phyloP scores from a whole-genome alignment of 345 rosid genomes.

The Eucalyptus marginata region DNA sequence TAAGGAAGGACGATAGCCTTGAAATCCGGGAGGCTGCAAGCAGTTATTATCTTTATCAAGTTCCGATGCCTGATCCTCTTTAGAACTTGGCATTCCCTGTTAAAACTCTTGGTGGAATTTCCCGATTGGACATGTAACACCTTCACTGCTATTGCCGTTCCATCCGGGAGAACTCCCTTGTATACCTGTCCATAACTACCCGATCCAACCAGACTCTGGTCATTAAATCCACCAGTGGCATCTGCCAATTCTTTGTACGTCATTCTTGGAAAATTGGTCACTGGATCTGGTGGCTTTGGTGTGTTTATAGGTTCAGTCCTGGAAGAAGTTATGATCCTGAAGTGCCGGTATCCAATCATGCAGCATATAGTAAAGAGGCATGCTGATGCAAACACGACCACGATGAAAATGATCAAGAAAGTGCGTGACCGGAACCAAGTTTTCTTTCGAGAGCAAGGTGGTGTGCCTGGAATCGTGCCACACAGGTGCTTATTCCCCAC shows the following conservation, averaged over 20 bases:
- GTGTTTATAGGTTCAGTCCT: not conserved
- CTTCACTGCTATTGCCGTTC: constrained; percentile 34
- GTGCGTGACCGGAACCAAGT: constrained; percentile 10
- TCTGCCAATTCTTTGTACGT: constrained; percentile 36
- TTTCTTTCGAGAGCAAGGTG: constrained; percentile 7
- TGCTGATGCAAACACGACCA: constrained; percentile 8
- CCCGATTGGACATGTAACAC: constrained; percentile 32
- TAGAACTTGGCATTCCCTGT: constrained; percentile 46
- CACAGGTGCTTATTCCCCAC: constrained; percentile 29
- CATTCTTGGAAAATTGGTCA: constrained; percentile 33
- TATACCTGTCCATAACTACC: constrained; percentile 42
- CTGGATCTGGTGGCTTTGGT: constrained; percentile 5
- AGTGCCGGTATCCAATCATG: constrained; percentile 2
- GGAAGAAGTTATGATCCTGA: constrained; percentile 11
- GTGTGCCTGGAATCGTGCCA: constrained; percentile 7
- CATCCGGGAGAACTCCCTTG: constrained; percentile 37
- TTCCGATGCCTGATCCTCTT: constrained; percentile 49
- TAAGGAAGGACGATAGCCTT: constrained; percentile 52
- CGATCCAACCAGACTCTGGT: constrained; percentile 22
- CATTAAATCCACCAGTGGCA: constrained; percentile 34
- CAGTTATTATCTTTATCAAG: constrained; percentile 43
- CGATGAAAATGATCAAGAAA: constrained; percentile 9
- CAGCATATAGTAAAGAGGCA: constrained; percentile 15
- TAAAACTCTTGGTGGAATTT: constrained; percentile 40
- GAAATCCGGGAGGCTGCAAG: constrained; percentile 45